These are phyloP conservation scores for Entomophthora muscae DNA, from an alignment of 371 early-diverging fungal species.

Conservation along the genomic window DNA sequence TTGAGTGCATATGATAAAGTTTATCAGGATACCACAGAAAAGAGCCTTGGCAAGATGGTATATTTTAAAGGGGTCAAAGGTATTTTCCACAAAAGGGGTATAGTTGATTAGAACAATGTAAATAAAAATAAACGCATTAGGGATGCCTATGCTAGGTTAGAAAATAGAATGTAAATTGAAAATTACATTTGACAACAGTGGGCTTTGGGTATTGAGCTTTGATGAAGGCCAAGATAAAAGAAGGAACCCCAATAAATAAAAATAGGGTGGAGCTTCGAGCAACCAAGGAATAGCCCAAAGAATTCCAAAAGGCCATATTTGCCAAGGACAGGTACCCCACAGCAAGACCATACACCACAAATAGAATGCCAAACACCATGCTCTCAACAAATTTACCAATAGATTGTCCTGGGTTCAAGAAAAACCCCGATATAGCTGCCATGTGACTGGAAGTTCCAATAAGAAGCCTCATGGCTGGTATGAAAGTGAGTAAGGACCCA, in stretches of 20 bases:
- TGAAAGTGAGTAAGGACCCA: conserved; percentile 38
- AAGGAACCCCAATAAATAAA: conserved; percentile 34
- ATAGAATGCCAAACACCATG: conserved; percentile 28
- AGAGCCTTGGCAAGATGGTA: conserved; percentile 40
- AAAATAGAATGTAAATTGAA: no score
- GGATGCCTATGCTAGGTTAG: conserved; percentile 24
- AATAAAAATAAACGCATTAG: conserved; percentile 27
- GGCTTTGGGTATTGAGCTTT: conserved; percentile 45
- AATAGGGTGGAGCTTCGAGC: conserved; percentile 29
- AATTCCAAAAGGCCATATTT: conserved; percentile 33
- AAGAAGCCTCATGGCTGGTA: conserved; percentile 26
- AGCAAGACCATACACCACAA: conserved; percentile 17
- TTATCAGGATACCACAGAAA: conserved; percentile 33
- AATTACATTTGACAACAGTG: conserved; percentile 35
- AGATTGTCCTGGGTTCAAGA: conserved; percentile 47
- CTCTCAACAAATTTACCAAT: conserved; percentile 49
- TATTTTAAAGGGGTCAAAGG: conserved; percentile 25
- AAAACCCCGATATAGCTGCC: conserved; percentile 40
- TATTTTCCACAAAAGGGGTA: conserved; percentile 30
- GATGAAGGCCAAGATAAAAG: conserved; percentile 32
- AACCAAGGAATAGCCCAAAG: conserved; percentile 16
- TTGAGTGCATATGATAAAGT: conserved; percentile 15
- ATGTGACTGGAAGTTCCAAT: conserved; percentile 31
- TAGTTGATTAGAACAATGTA: conserved; percentile 33
- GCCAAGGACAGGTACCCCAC: conserved; percentile 28